Conservation (phyloP, 2,329 filamentous ascomycete genomes). For the Ceratocystis cubensis region DNA sequence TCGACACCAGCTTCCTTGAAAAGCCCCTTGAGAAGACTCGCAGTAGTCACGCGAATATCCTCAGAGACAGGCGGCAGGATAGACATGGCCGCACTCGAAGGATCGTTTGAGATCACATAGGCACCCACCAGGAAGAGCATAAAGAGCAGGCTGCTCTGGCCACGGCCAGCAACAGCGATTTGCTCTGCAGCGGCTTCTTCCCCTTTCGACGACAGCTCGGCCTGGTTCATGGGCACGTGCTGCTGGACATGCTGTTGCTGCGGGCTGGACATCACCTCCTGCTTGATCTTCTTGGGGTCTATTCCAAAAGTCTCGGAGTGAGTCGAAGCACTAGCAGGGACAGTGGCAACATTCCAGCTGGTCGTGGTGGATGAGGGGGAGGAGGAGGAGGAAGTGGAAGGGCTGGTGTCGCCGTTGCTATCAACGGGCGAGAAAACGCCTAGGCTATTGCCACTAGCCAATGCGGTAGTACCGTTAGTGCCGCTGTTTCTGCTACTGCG, state of each 20-base stretch:
- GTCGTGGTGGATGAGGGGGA: constrained; percentile 19
- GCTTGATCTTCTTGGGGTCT: constrained; percentile 34
- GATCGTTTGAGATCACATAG: constrained; percentile 81
- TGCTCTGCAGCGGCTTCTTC: constrained; percentile 26
- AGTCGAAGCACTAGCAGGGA: background rate
- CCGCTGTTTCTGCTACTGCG: constrained; percentile 38
- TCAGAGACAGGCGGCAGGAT: constrained; percentile 68
- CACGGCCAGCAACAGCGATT: constrained; percentile 38
- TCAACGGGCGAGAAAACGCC: background rate
- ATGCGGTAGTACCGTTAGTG: constrained; percentile 45
- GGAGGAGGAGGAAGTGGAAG: background rate
- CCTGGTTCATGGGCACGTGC: constrained; percentile 41
- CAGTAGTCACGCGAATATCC: constrained; percentile 66
- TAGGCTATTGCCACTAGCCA: constrained; percentile 65
- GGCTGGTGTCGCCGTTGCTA: background rate
- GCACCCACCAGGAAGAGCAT: constrained; percentile 96
- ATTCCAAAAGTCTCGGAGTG: constrained; percentile 35
- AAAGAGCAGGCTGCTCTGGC: constrained; percentile 72
- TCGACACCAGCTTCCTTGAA: constrained; percentile 65
- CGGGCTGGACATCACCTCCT: constrained; percentile 29
- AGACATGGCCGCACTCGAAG: constrained; percentile 39
- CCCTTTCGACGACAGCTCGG: constrained; percentile 25
- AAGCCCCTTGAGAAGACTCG: constrained; percentile 65
- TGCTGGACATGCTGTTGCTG: constrained; percentile 28
- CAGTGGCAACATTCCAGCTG: constrained; percentile 29